Base-by-base conservation (phyloP, 2,329 filamentous ascomycete genomes). In the Onygenales sp. region DNA sequence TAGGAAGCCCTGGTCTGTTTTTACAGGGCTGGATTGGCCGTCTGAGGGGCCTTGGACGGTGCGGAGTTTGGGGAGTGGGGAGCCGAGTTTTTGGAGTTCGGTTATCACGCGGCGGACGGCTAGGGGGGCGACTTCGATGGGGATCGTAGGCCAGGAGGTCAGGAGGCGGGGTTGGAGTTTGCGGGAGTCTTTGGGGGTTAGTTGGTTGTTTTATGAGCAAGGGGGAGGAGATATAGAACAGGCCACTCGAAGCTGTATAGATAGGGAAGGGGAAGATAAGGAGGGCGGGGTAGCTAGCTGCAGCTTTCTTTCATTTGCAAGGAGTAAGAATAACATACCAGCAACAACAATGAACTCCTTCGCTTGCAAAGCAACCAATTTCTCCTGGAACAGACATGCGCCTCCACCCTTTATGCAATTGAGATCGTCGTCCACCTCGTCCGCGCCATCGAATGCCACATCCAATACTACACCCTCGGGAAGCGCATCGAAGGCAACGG, bases 351-450 rank as follows among this genome's bases (percentile, higher is more conserved):
- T 79, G 65, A 96, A 95, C 66, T 88, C 87, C 70, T 83, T 87
- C 3, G 89, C 86, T 49, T 86, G 82, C 56, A 88, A 82, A 4
- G 91, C 91, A 4, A 98, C 91, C 37, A 98, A 78, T 76, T 98
- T 98, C 74, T 98, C 93, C 71, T 97, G 93, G 75, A 95, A 95
- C 53, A 97, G 74, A 71, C 93, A 98, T n/a, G 90, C 93, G 54
- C 93, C 93, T 49, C 93, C 93, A 52, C 93, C 93, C 76, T 97
- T 97, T 75, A 98, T 97, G 66, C 92, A 89, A 72, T 97, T 98
- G 56, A 98, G 74, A 51, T 94, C 87, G 46, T 88, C 84, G 67
- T 98, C 93, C 34, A 98, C 90, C 75, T 98, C 93, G 68, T 98
- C 93, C 3, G 93, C 93, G 52, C 93, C 93, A 66, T 98, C 93